phyloP scores from a whole-genome alignment of 306 rosid genomes.

The Vigna nakashimae region DNA sequence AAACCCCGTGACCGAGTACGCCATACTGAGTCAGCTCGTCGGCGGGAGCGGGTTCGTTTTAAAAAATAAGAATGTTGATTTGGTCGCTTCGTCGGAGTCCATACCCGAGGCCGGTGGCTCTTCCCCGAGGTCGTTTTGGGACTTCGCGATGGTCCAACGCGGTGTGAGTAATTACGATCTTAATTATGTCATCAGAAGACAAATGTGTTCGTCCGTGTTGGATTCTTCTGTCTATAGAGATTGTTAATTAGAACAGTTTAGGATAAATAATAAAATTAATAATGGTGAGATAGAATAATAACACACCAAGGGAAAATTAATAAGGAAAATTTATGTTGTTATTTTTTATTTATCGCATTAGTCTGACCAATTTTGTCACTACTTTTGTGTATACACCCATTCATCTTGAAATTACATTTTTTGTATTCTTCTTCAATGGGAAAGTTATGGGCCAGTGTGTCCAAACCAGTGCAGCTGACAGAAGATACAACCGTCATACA shows the following conservation, averaged over 20 bases:
- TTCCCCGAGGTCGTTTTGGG: constrained; percentile 48
- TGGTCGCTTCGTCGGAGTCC: constrained; percentile 55
- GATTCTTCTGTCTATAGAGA: constrained; percentile 87
- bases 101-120: constrained; percentile 57
- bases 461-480: constrained; percentile 20
- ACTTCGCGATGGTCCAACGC: constrained; percentile 55
- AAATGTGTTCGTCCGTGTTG: constrained; percentile 61
- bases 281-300: constrained; percentile 9
- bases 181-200: constrained; percentile 57
- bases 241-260: constrained; percentile 55
- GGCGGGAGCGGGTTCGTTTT: constrained; percentile 49
- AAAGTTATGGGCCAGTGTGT: constrained; percentile 35
- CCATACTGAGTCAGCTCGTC: constrained; percentile 67
- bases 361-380: constrained; percentile 43
- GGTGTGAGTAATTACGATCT: constrained; percentile 55
- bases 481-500: constrained; percentile 37
- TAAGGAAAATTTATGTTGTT: background rate
- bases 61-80: constrained; percentile 49
- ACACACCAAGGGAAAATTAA: constrained; percentile 1
- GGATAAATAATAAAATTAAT: background rate
- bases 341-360: constrained; percentile 23
- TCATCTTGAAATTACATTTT: constrained; percentile 53
- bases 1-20: constrained; percentile 63
- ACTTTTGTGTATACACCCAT: constrained; percentile 58
- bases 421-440: constrained; percentile 41